Evolutionary conservation across 192 early-diverging fungal genomes (phyloP), one percentile per base, ranked within the genome.

Genomic region (Linderina pennispora): DNA sequence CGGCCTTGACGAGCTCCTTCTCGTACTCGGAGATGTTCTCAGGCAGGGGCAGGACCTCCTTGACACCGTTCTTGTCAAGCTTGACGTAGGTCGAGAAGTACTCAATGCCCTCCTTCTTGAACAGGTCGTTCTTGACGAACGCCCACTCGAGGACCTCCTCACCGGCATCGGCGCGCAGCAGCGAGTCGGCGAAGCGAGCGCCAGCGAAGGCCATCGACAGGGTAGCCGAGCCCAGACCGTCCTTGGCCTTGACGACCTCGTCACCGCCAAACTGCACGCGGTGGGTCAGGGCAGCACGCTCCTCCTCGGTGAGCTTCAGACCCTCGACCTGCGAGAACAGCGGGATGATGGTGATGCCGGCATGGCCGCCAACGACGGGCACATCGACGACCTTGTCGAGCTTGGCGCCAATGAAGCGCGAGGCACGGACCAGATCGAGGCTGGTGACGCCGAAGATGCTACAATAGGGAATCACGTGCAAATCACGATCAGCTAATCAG

Each of bases 181-280:
- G 77, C 15, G 85, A 85, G 70, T 88, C 78, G 43, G 92, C 82
- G 76, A 99, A 96, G 42, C 94, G 85, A 14, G 91, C 92, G 26
- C 85, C 89, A 43, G 89, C 88, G 28, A 75, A 83, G 28, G 90
- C 89, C 91, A 92, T 92, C 38, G 89, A 91, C 25, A 94, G 79
- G 5, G 89, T 93, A 23, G 91, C 89, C 19, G 86, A 87, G 37
- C 89, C 92, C 17, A 83, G 80, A 46, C 95, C 95, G 77, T 92
- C 86, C 85, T 99, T 99, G 63, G 97, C 97, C 84, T 99, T 89
- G 65, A 99, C 97, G 45, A 99, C 97, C 67, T 99, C 97, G 61
- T 99, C 97, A 54, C 97, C 97, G 63, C 94, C 97, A 60, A 86
- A 99, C 78, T 99, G 97, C 53, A 99, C 94, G 43, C 97, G 89